Evolutionary conservation across 306 rosid genomes (phyloP).

Genomic region (Hippophae gyantsensis): DNA sequence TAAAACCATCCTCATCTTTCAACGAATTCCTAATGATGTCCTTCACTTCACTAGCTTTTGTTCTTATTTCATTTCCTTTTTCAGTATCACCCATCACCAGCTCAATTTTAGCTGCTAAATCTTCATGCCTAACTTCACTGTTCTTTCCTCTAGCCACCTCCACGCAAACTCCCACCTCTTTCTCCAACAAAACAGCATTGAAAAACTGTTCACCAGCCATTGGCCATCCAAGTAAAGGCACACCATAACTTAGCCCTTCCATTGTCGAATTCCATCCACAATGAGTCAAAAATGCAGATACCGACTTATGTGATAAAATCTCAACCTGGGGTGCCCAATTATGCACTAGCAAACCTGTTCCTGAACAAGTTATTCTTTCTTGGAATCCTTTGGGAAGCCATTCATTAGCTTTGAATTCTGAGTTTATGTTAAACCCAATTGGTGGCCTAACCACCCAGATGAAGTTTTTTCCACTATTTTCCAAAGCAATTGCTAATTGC

Average conservation of each 20-base stretch:
- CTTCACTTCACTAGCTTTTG: constrained; percentile 22
- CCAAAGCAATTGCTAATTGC: constrained; percentile 48
- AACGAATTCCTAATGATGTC: constrained; percentile 22
- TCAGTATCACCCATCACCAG: constrained; percentile 30
- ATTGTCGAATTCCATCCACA: constrained; percentile 78
- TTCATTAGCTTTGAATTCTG: constrained; percentile 39
- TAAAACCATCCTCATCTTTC: constrained; percentile 19
- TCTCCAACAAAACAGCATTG: constrained; percentile 41
- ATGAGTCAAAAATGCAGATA: constrained; percentile 48
- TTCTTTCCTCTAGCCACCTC: constrained; percentile 69
- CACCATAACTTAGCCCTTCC: constrained; percentile 54
- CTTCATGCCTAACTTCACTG: constrained; percentile 33
- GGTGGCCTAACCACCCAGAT: constrained; percentile 79
- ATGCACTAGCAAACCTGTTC: constrained; percentile 35
- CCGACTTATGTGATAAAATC: constrained; percentile 40
- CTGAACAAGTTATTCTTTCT: constrained; percentile 8
- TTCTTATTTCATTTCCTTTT: constrained; percentile 43
- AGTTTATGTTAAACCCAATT: constrained; percentile 47
- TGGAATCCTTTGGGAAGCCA: constrained; percentile 62
- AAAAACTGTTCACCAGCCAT: constrained; percentile 75
- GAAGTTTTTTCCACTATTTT: constrained; percentile 29
- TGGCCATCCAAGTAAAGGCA: constrained; percentile 69
- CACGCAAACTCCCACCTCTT: constrained; percentile 52
- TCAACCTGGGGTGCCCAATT: constrained; percentile 79
- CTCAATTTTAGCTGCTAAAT: constrained; percentile 29